These are phyloP conservation scores for Caloboletus inedulis DNA, from an alignment of 1,284 basidiomycete species.

Conservation along the genomic window DNA sequence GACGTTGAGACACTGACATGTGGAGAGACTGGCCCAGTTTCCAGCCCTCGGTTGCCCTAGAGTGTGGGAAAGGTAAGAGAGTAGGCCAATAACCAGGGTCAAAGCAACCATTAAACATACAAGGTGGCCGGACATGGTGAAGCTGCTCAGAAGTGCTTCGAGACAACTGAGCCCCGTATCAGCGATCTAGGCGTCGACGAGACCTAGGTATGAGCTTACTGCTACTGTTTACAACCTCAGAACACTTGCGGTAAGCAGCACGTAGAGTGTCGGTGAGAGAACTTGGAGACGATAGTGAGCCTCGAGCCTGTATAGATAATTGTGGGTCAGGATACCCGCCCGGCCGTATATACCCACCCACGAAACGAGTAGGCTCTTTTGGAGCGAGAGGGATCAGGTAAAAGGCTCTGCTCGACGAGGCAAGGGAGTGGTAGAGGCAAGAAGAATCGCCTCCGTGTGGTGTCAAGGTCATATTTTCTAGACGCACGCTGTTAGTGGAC, in stretches of 20 bases:
- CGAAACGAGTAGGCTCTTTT: not conserved
- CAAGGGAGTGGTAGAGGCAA: conserved; percentile 2
- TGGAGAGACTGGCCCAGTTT: conserved; percentile 14
- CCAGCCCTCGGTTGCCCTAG: not conserved
- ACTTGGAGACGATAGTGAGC: not conserved
- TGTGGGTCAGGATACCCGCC: not conserved
- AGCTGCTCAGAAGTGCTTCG: not conserved
- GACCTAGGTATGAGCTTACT: conserved; percentile 3
- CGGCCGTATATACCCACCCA: not conserved
- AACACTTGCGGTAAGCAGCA: not conserved
- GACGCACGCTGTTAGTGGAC: not conserved
- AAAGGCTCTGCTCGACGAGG: not conserved
- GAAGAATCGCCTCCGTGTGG: not conserved
- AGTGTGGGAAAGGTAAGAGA: not conserved
- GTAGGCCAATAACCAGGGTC: not conserved
- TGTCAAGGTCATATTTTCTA: conserved; percentile 15
- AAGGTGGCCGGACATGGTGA: not conserved
- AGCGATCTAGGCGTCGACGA: not conserved
- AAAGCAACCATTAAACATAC: conserved; percentile 12
- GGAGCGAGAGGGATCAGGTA: not conserved
- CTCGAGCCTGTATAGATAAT: conserved; percentile 2
- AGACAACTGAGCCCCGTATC: conserved; percentile 1
- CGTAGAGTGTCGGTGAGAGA: not conserved
- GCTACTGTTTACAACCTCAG: not conserved
- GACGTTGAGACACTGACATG: conserved; percentile 22